Evolutionary conservation across 257 asterid genomes (phyloP).

Genomic region (Jasminum sambac): DNA sequence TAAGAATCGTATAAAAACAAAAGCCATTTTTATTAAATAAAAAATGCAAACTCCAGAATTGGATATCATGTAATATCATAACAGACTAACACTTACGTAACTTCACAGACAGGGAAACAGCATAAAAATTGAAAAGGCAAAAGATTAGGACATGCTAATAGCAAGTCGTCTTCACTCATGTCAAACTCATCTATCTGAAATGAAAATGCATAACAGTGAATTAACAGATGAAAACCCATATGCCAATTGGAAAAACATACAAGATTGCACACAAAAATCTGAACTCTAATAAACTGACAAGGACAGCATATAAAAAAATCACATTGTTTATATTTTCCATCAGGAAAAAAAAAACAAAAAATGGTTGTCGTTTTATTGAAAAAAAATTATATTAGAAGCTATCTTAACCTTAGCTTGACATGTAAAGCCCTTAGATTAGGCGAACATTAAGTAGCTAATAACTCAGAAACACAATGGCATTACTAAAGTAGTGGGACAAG

Average conservation of each 20-base stretch:
- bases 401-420: neutral
- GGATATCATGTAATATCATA: neutral
- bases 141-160: neutral
- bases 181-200: neutral
- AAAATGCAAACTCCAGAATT: neutral
- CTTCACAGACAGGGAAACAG: neutral
- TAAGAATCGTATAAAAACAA: neutral
- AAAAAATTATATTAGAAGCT: neutral
- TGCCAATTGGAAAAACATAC: neutral
- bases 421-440: neutral
- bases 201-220: neutral
- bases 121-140: neutral
- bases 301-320: neutral
- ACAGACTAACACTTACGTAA: neutral
- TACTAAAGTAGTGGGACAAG: neutral
- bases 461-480: neutral
- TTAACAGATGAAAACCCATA: neutral
- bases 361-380: neutral
- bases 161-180: neutral
- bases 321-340: neutral
- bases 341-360: too few relatives aligned
- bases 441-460: neutral
- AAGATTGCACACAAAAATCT: neutral
- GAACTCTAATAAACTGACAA: neutral
- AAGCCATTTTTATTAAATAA: neutral